Evolutionary conservation across 768 basidiomycete species (phyloP), one percentile per base, ranked within the genome.

Genomic region (Cystobasidium tubakii): DNA sequence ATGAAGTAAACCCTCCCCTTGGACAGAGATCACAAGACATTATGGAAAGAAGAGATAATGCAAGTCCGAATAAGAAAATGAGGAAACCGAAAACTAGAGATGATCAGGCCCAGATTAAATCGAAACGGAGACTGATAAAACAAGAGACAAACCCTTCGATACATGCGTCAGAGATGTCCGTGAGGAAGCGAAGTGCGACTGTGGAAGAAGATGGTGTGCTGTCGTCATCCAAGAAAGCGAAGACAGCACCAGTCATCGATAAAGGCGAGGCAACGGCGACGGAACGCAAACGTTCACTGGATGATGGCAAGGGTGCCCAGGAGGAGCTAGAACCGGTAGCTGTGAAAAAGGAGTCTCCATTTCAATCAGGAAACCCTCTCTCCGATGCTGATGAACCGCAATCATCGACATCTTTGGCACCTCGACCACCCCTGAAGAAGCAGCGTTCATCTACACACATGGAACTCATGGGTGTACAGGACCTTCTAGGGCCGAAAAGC

Each of bases 381-480:
- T 60, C 13, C 9, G 21, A n/a, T 3, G 15, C 46, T 1, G 12
- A 12, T 27, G 4, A 60, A 29, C 4, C 33, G 25, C 57, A 7
- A n/a, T 29, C 53, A n/a, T 55, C 27, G 10, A 3, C 12, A 3
- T 6, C 57, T 12, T 34, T 31, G 13, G 57, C 13, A 12, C 27
- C 29, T 6, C 10, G 57, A 60, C 12, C 33, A 6, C 33, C 57
- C 3, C 12, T 60, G 46, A 46, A 54, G 29, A 65, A 65, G 25
- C 17, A 15, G 25, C 63, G 39, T 2, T 67, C 66, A 13, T 33
- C 31, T 19, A 54, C 66, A 25, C 27, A 53, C 2, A 43, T 50
- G 31, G 66, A 67, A 53, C 21, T 67, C 13, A 9, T 25, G 19
- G 44, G 66, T 36, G 66, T 67, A 7, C 66, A 67, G 27, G 50